Conservation (phyloP, 192 early-diverging fungal species). For the Endogone sp. region DNA sequence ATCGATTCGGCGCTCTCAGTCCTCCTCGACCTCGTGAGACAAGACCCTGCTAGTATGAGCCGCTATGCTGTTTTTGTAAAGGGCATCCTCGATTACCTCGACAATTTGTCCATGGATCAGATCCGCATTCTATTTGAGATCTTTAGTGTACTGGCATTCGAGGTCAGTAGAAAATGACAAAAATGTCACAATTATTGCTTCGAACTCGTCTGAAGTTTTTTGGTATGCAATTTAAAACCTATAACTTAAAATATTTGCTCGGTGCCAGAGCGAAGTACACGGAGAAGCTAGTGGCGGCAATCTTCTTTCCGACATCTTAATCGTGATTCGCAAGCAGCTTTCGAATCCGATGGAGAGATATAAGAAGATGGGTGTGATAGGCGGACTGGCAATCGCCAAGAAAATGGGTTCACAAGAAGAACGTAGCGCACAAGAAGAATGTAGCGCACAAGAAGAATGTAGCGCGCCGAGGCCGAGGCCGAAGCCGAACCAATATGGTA, state of each 20-base stretch:
- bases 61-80: slow-evolving; percentile 67
- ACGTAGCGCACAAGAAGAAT: neutral
- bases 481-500: slow-evolving; percentile 20
- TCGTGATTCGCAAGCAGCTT: slow-evolving; percentile 74
- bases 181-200: neutral
- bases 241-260: neutral
- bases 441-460: slow-evolving; percentile 7
- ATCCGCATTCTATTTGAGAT: slow-evolving; percentile 64
- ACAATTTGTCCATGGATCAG: slow-evolving; percentile 59
- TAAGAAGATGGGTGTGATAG: slow-evolving; percentile 72
- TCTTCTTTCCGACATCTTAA: slow-evolving; percentile 68
- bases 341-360: slow-evolving; percentile 57
- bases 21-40: slow-evolving; percentile 46
- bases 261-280: slow-evolving; percentile 1
- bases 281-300: slow-evolving; percentile 7
- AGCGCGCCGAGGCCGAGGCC: no score
- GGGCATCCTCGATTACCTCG: slow-evolving; percentile 69
- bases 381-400: slow-evolving; percentile 58
- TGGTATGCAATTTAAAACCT: no score
- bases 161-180: slow-evolving; percentile 27
- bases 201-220: no score
- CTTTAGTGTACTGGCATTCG: slow-evolving; percentile 56
- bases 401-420: slow-evolving; percentile 44
- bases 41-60: slow-evolving; percentile 43
- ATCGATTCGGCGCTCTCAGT: slow-evolving; percentile 60